Evolutionary conservation across 2,329 filamentous ascomycete species (phyloP), one percentile per base, ranked within the genome.

Genomic region (Colletotrichum tofieldiae): DNA sequence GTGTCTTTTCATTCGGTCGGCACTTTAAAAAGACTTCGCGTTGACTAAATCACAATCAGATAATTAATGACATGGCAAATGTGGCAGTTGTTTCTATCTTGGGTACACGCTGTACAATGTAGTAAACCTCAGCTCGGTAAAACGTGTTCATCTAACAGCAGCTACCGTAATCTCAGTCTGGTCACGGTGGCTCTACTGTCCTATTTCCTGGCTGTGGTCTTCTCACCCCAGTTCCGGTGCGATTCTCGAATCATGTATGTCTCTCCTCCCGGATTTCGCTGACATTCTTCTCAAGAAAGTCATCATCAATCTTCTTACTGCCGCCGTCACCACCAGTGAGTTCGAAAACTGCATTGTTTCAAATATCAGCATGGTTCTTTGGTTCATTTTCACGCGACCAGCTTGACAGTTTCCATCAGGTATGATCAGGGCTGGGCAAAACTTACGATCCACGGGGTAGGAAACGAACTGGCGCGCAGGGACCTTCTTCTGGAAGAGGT

Each of bases 401-500:
- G 52, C 11, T 4, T 37, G 11, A 2, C 2, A 20, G 18, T 35
- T 7, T 7, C 5, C 20, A n/a, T n/a, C 9, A 5, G n/a, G 29
- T 18, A 1, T 29, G 6, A 14, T 29, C 5, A 14, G 20, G 20
- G 11, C 11, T 1, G 2, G 20, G n/a, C 8, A 2, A 29, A 52
- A 77, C 78, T 76, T 76, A 80, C 79, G 65, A 35, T 80, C 79
- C 43, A 80, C 43, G 11, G 77, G 76, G 32, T 78, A 71, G 2
- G 76, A 74, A 0, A 66, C 43, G 60, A 82, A 86, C 63, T 83
- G 80, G 64, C 81, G 77, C 6, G 82, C 80, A 12, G 77, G 65
- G 4, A 77, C 76, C 69, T 76, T 79, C 60, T 75, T 78, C 65
- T 85, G 80, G 76, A 88, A 87, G 70, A 88, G 75, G n/a, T 81